Evolutionary conservation across 1,139 yeast species (phyloP).

Genomic region (Yamadazyma mexicana): DNA sequence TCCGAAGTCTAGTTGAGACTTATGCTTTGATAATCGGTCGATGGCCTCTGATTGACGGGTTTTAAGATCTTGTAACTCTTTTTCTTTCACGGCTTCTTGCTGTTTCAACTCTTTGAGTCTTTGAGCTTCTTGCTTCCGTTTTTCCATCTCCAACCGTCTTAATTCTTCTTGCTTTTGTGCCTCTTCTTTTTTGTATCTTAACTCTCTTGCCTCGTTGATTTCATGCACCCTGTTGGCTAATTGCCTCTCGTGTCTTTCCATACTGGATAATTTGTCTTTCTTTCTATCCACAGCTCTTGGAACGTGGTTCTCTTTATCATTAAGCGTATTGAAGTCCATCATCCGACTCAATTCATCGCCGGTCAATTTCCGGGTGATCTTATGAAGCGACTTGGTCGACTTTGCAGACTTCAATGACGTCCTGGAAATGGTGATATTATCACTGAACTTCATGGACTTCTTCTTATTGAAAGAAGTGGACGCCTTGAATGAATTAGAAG

Average conservation of each 20-base stretch:
- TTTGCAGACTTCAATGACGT: slow-evolving; percentile 20
- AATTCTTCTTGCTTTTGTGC: slow-evolving; percentile 14
- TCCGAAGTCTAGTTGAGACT: slow-evolving; percentile 19
- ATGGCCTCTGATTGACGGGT: slow-evolving; percentile 31
- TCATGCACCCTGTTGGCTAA: slow-evolving; percentile 32
- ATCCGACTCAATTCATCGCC: slow-evolving; percentile 18
- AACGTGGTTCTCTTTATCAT: slow-evolving; percentile 9
- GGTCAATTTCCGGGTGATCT: slow-evolving; percentile 24
- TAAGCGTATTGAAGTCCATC: slow-evolving; percentile 2
- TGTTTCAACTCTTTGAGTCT: slow-evolving; percentile 6
- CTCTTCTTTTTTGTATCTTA: slow-evolving; percentile 20
- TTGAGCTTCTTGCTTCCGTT: slow-evolving; percentile 4
- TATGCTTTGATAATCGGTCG: slow-evolving; percentile 29
- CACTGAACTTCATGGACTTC: slow-evolving; percentile 27
- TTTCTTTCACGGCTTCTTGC: background rate
- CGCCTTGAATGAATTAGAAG: slow-evolving; percentile 34
- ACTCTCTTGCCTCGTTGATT: slow-evolving; percentile 30
- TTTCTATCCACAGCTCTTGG: slow-evolving; percentile 3
- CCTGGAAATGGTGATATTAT: slow-evolving; percentile 23
- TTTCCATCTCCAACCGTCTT: background rate
- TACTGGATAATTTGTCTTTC: slow-evolving; percentile 17
- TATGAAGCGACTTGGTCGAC: slow-evolving; percentile 7
- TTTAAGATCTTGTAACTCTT: background rate
- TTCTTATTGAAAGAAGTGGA: slow-evolving; percentile 43
- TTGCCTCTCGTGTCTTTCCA: slow-evolving; percentile 26